These are phyloP conservation scores for Lachancea kluyveri DNA, from an alignment of 805 yeast species.

Conservation along the genomic window DNA sequence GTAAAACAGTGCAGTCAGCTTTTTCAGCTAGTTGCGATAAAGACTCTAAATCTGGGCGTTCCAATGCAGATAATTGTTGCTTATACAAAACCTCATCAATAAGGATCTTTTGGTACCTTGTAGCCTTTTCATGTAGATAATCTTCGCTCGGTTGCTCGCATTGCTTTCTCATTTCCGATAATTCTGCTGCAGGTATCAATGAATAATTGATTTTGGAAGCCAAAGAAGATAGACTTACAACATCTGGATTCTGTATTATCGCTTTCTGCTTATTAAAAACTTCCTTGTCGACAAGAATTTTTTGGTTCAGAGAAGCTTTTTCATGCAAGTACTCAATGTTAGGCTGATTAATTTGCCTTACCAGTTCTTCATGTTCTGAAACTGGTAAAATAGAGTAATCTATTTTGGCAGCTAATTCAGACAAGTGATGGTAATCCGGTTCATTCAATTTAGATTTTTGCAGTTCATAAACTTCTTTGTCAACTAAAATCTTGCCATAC, in stretches of 20 bases:
- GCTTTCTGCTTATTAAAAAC: conserved; percentile 4
- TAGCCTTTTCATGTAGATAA: conserved; percentile 12
- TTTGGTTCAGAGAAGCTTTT: conserved; percentile 5
- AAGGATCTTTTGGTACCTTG: conserved; percentile 2
- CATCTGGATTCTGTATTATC: conserved; percentile 7
- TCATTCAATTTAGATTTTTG: conserved; percentile 3
- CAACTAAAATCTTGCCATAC: neutral
- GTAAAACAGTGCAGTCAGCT: too few relatives aligned
- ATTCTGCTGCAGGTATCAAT: conserved; percentile 4
- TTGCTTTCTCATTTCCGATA: conserved; percentile 1
- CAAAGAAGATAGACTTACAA: conserved; percentile 9
- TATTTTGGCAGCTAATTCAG: conserved; percentile 8
- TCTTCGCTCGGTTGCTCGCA: conserved; percentile 2
- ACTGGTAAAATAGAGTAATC: conserved; percentile 2
- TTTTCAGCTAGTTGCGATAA: too few relatives aligned
- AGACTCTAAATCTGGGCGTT: too few relatives aligned
- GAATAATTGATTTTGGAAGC: conserved; percentile 5
- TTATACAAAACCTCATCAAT: neutral
- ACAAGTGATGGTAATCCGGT: too few relatives aligned
- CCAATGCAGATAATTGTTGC: neutral
- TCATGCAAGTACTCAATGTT: conserved; percentile 14
- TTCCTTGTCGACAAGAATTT: too few relatives aligned
- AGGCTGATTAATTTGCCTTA: conserved; percentile 8
- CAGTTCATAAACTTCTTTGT: conserved; percentile 3
- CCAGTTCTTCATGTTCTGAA: conserved; percentile 9